Evolutionary conservation across 108 stramenopile species (phyloP).

Genomic region (Fragilaria radians): DNA sequence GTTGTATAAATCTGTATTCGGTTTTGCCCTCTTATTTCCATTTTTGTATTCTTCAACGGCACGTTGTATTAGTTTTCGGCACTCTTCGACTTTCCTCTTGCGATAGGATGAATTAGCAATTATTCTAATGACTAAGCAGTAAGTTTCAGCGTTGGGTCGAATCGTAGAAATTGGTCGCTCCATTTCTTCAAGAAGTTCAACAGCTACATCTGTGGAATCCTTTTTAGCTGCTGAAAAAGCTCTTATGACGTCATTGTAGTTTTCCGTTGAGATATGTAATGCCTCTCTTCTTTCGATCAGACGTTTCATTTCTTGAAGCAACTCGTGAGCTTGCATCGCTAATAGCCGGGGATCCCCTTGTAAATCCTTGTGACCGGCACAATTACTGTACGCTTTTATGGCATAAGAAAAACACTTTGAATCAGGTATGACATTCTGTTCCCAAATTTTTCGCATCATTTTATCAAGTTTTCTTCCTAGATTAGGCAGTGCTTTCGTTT

Average conservation of each 20-base stretch:
- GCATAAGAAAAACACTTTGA: conserved; percentile 56
- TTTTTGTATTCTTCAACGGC: neutral
- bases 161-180: conserved; percentile 2
- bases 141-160: neutral
- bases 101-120: neutral
- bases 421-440: conserved; percentile 55
- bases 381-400: conserved; percentile 56
- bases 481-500: conserved; percentile 6
- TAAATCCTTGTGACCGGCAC: conserved; percentile 29
- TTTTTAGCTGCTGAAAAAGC: conserved; percentile 39
- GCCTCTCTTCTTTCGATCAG: conserved; percentile 5
- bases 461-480: conserved; percentile 38
- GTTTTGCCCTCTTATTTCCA: neutral
- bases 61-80: neutral
- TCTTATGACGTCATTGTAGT: conserved; percentile 68
- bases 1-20: conserved; percentile 5
- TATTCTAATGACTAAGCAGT: neutral
- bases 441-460: conserved; percentile 54
- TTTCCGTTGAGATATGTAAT: conserved; percentile 15
- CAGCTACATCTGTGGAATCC: conserved; percentile 16
- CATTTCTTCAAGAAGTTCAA: conserved; percentile 11
- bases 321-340: conserved; percentile 35
- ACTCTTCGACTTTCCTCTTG: neutral
- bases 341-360: conserved; percentile 22
- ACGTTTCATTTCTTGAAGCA: conserved; percentile 57